phyloP scores from a whole-genome alignment of 2,329 filamentous ascomycete genomes.

The Fusarium nisikadoi region DNA sequence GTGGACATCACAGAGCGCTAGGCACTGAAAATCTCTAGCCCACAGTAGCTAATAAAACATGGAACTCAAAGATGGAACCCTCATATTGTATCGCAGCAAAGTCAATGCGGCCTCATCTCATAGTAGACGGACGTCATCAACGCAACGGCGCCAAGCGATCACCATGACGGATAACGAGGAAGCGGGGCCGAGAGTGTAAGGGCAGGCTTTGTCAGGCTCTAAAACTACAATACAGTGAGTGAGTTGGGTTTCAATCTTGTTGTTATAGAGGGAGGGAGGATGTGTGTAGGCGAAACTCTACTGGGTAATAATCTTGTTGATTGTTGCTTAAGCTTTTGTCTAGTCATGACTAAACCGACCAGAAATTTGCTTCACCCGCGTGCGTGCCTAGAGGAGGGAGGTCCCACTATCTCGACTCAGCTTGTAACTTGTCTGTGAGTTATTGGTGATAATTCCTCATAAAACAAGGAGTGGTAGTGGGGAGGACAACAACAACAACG shows the following conservation, averaged over 20 bases:
- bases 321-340: conserved; percentile 16
- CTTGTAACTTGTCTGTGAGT: conserved; percentile 20
- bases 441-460: conserved; percentile 8
- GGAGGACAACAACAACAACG: conserved; percentile 1
- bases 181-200: conserved; percentile 13
- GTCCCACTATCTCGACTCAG: conserved; percentile 16
- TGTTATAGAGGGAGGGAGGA: background rate
- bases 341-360: conserved; percentile 1
- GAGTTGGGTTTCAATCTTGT: background rate
- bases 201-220: conserved; percentile 3
- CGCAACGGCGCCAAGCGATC: conserved; percentile 21
- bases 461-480: conserved; percentile 6
- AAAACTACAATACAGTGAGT: background rate
- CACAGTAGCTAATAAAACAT: background rate
- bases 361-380: conserved; percentile 18
- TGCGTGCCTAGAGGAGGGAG: background rate
- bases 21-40: background rate
- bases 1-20: background rate
- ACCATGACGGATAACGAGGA: conserved; percentile 23
- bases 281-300: conserved; percentile 8
- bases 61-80: conserved; percentile 1
- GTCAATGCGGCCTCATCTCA: conserved; percentile 23
- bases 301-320: conserved; percentile 6
- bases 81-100: conserved; percentile 1
- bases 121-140: conserved; percentile 24